Percentiles rank a stretch among this genome's conserved stretches.
Conservation (phyloP, 441 rosid genomes). For the Theobroma grandiflorum region DNA sequence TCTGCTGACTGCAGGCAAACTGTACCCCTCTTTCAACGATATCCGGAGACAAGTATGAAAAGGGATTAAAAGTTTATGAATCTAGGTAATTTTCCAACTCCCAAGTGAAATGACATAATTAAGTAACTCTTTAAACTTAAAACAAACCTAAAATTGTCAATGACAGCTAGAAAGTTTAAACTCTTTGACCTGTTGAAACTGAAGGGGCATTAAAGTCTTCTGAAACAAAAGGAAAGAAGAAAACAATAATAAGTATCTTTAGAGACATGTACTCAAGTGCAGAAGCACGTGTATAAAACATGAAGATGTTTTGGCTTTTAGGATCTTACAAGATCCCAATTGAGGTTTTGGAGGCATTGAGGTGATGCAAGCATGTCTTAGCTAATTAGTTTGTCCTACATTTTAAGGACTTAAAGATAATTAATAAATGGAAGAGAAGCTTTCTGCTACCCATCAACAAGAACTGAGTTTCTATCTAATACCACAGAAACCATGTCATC, state of each 20-base stretch:
- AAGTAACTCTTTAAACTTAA: constrained; percentile 3
- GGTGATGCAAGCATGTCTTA: not conserved
- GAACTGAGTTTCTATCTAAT: not conserved
- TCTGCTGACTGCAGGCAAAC: not conserved
- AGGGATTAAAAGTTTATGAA: not conserved
- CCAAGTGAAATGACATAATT: not conserved
- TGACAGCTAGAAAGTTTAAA: not conserved
- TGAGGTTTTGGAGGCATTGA: not conserved
- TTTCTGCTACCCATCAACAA: not conserved
- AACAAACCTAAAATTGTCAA: not conserved
- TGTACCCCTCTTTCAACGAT: not conserved
- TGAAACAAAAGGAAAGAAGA: not conserved
- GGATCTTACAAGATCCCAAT: not conserved
- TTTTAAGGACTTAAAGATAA: not conserved
- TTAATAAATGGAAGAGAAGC: not conserved
- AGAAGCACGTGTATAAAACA: not conserved
- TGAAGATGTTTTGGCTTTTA: not conserved
- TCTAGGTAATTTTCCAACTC: not conserved
- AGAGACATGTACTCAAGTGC: not conserved
- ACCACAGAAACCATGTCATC: not conserved
- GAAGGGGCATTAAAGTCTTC: not conserved
- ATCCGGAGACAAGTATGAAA: not conserved
- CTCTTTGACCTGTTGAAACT: not conserved
- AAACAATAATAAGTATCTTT: not conserved
- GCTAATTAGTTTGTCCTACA: not conserved